Evolutionary conservation across 495 filamentous ascomycete genomes (phyloP), one percentile per base, ranked within the genome.

Genomic region (Tuber calosporum): DNA sequence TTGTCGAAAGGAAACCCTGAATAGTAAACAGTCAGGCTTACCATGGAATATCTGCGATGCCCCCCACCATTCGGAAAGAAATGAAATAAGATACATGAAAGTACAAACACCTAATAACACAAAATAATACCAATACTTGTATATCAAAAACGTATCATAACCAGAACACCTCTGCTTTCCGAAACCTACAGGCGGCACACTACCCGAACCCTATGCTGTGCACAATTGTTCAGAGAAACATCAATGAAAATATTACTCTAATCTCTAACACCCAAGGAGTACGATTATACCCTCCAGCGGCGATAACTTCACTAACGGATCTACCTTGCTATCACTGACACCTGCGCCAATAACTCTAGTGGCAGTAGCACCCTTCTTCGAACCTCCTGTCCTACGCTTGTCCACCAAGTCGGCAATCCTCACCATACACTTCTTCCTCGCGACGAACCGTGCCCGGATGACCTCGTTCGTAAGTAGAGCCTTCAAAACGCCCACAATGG

Each of bases 361-460:
- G 34, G 26, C 26, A 34, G 53, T 30, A 40, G 1, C 67, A 30
- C 69, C 70, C 67, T 71, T 75, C 58, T 58, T 81, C 73, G 73
- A 74, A 20, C 77, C 70, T 22, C 69, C 73, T n/a, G 38, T 62
- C 66, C 67, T 72, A 0, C 73, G 69, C 17, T 66, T 70, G 48
- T 76, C 72, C 36, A 69, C 71, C 68, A 79, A 30, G 15, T 13
- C 40, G 22, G 41, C 34, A 45, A 81, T 62, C 69, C 67, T 79
- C 69, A 77, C 79, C 34, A 74, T 42, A 77, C 80, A 81, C 67
- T 79, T 81, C 69, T 73, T 77, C 79, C 79, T 79, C 37, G 67
- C 38, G 38, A 68, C 26, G 20, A 80, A 67, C 58, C 68, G 75
- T 66, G 68, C 66, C 15, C 79, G 72, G 22, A 71, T 71, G n/a